phyloP scores from a whole-genome alignment of 140 eudicot genomes.

The Erigeron philadelphicus region DNA sequence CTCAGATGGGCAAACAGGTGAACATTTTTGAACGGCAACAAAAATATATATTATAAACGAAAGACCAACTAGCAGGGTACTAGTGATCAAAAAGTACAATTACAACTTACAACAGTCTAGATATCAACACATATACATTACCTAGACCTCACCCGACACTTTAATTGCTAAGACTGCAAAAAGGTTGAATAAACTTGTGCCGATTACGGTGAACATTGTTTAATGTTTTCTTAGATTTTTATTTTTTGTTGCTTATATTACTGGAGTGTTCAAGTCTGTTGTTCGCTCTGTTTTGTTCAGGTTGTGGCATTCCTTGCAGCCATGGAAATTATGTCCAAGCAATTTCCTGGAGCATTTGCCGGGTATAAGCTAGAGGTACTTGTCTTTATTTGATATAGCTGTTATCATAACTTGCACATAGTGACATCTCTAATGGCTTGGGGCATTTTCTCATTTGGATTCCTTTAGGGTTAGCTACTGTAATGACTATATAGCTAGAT shows the following conservation, averaged over 20 bases:
- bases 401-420: not conserved
- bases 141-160: too few species aligned
- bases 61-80: too few species aligned
- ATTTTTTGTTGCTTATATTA: not conserved
- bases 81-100: too few species aligned
- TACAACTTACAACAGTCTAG: too few species aligned
- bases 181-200: too few species aligned
- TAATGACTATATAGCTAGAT: too few species aligned
- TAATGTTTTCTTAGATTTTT: not conserved
- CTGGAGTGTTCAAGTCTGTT: not conserved
- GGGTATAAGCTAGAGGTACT: conserved; percentile 71
- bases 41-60: too few species aligned
- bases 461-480: too few species aligned
- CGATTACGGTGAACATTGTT: conserved; percentile 25
- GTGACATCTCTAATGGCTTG: not conserved
- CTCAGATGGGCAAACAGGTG: conserved; percentile 98
- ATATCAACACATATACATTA: too few species aligned
- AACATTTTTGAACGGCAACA: too few species aligned
- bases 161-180: too few species aligned
- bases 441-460: too few species aligned
- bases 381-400: conserved; percentile 2
- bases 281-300: conserved; percentile 30
- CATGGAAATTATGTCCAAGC: conserved; percentile 86
- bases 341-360: conserved; percentile 93
- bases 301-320: conserved; percentile 97